Evolutionary conservation across 306 rosid species (phyloP), one percentile per base, ranked within the genome.

Genomic region (Ormosia emarginata): DNA sequence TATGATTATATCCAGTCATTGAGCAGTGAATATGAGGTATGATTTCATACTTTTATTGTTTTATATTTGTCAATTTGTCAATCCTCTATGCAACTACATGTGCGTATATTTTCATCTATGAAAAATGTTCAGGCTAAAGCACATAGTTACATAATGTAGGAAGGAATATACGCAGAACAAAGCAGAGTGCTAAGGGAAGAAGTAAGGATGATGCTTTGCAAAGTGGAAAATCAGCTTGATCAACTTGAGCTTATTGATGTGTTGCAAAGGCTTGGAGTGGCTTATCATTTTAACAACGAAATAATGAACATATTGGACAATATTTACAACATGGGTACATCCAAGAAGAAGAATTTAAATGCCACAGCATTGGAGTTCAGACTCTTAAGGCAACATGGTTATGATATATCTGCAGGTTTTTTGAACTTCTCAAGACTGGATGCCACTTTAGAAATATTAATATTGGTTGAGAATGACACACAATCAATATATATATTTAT

Each of bases 201-300:
- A 59, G 84, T 87, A 41, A 79, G 55, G 37, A 17, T 12, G 40
- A 71, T 79, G 70, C 14, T 87, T 12, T 29, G n/a, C 7, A 18
- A 79, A 70, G 55, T 13, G 17, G 61, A 0, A 8, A 56, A 84
- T 29, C 62, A 52, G 8, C 13, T 82, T n/a, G 52, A 58, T 46
- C 37, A 43, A 15, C 72, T 88, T 5, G 82, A 88, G 77, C 14
- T 67, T 0, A 79, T 84, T 2, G 86, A 87, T 10, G n/a, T 40
- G 6, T 10, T 87, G 36, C 79, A 84, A 30, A 78, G 84, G 77
- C 83, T 87, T 40, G 90, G 90, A 73, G 0, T 87, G 7, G 82
- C 77, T 50, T 67, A 81, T 53, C 86, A 84, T 57, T 84, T 84
- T 34, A 67, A 81, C 3, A n/a, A 44, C 0, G 75, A 87, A 70